Evolutionary conservation across 2,329 filamentous ascomycete genomes (phyloP), one percentile per base, ranked within the genome.

Genomic region (Diplodia scrobiculata): DNA sequence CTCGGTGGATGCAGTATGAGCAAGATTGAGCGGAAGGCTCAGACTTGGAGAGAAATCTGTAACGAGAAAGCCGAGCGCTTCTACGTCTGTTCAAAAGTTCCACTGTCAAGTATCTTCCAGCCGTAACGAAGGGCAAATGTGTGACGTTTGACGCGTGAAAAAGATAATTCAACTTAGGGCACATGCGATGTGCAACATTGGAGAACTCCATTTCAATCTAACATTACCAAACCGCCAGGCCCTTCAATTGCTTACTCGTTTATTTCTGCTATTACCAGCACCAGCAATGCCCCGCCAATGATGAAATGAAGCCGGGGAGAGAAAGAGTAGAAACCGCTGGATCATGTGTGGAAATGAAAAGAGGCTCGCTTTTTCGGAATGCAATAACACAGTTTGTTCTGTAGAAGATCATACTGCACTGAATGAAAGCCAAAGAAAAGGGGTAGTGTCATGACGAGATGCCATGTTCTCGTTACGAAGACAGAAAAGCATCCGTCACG

Each of bases 1-100:
- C 52, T 36, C 50, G 75, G 79, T 64, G 65, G 66, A 38, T 50
- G 58, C 45, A 62, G 58, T 50, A 47, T 25, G 41, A 50, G 53
- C 53, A 58, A 21, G 53, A 58, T 10, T 58, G 19, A 58, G 27
- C 51, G 10, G n/a, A 19, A 47, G 19, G 10, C 19, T 47, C 17
- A 19, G 9, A 27, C 2, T 11, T 2, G 27, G 27, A 51, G 7
- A 11, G 27, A 27, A 3, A 17, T 9, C 10, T 10, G n/a, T 19
- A n/a, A n/a, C 41, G n/a, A 45, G 5, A 7, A 36, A 36, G 34
- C 9, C 10, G 34, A 36, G 10, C 34, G 34, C 41, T 7, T 10
- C 17, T 45, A 19, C n/a, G 5, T 45, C 7, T 45, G 17, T 45
- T 45, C 41, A 7, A 19, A n/a, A 10, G n/a, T 19, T 10, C 41